Evolutionary conservation across 768 basidiomycete species (phyloP), one percentile per base, ranked within the genome.

Genomic region (Peribolospora kevripleyi): DNA sequence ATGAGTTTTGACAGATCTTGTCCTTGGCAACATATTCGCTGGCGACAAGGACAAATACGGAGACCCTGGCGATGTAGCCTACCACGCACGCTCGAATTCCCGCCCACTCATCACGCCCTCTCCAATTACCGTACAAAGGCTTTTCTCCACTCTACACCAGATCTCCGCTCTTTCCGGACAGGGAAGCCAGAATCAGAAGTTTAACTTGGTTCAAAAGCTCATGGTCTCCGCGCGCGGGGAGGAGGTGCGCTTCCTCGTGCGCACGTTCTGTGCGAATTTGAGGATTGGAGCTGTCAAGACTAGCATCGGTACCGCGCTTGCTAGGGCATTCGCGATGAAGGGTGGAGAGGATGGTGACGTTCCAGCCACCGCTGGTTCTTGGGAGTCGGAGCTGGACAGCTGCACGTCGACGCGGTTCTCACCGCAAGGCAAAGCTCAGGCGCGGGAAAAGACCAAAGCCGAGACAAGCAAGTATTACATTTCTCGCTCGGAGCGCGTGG

Each of bases 1-100:
- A 25, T 25, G 25, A 25, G 25, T 25, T 25, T 25, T 25, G 8
- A 61, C 56, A 42, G 63, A 65, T 36, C 64, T 64, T 2, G 62
- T 61, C 43, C 59, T 60, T 11, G 58, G 62, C 3, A 64, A 25
- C 25, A 25, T 61, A 10, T 54, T 68, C 9, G 61, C 63, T 41
- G 60, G 62, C 41, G 59, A 69, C 10, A 83, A 84, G 65, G 80
- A 78, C 58, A 69, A 74, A 48, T 76, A 71, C 42, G 88, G 88
- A 4, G 88, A 93, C 67, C 74, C 77, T 37, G 88, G 88, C 0
- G 84, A 88, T 64, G 84, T 88, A 6, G 88, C 88, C 1, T 86
- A 78, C 61, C 75, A 77, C 55, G 84, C 86, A 7, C 86, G 81
- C 64, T 76, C 77, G 3, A 82, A 75, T 55, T 66, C 84, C 25